A percentile compares a stretch with the other conserved stretches of the same genome.
Conservation (phyloP, 116 monocot genomes). For the Cymodocea nodosa region DNA sequence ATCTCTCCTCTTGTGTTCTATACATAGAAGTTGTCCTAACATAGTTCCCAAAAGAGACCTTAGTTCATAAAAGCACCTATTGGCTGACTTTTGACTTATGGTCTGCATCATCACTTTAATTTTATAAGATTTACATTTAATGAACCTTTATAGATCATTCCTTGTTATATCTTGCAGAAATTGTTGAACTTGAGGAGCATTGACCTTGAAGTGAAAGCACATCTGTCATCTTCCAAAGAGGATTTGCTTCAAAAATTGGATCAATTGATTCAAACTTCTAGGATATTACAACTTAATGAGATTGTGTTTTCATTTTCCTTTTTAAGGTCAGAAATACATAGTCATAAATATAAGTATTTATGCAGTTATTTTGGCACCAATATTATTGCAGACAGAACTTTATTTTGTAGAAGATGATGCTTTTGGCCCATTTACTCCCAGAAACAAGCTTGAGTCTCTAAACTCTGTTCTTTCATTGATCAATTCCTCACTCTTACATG, state of each 20-base stretch:
- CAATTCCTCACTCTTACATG: constrained; percentile 13
- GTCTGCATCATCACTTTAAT: no score
- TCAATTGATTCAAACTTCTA: constrained; percentile 31
- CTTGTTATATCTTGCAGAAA: constrained; percentile 16
- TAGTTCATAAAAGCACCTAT: no score
- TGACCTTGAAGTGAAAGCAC: constrained; percentile 18
- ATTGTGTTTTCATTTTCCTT: constrained; percentile 11
- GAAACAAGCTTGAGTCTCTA: constrained; percentile 80
- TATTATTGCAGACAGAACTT: constrained; percentile 48
- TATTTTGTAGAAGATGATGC: constrained; percentile 74
- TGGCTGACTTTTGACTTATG: no score
- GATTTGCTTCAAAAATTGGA: constrained; percentile 26
- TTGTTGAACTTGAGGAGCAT: constrained; percentile 30
- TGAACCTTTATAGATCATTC: no score
- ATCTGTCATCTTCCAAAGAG: constrained; percentile 13
- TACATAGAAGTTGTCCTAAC: no score
- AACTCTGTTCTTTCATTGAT: constrained; percentile 35
- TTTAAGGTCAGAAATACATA: background rate
- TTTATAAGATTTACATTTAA: no score
- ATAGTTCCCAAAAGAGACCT: no score
- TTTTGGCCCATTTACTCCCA: constrained; percentile 53
- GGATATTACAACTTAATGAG: constrained; percentile 52
- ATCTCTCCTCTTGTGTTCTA: no score
- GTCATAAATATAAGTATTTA: background rate
- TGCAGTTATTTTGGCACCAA: background rate